Percentiles rank a stretch among this genome's conserved stretches.
phyloP scores from a whole-genome alignment of 345 rosid species.

The Lepidium aucheri region DNA sequence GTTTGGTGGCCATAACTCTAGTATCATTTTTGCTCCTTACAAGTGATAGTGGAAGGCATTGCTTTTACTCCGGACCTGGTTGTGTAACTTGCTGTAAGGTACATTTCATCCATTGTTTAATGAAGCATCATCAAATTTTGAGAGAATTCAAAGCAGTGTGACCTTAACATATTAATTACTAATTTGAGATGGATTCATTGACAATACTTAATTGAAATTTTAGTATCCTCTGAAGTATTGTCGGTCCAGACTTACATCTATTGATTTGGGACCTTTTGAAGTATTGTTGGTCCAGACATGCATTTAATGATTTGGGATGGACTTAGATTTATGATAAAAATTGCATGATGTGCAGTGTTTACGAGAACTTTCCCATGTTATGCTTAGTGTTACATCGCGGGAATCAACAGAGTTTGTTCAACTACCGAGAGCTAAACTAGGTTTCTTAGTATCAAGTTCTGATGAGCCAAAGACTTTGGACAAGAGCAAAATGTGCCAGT shows the following conservation, averaged over 20 bases:
- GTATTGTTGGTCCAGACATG: neutral
- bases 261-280: neutral
- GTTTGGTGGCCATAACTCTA: slow-evolving; percentile 97
- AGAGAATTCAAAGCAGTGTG: neutral
- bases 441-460: slow-evolving; percentile 18
- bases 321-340: neutral
- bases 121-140: neutral
- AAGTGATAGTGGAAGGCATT: slow-evolving; percentile 29
- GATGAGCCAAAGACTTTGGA: slow-evolving; percentile 10
- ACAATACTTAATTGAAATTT: neutral
- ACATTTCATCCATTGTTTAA: slow-evolving; percentile 4
- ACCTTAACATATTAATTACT: neutral
- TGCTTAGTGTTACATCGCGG: slow-evolving; percentile 2
- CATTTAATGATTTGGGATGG: neutral
- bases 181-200: neutral
- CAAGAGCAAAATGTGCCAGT: slow-evolving; percentile 7
- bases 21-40: slow-evolving; percentile 88
- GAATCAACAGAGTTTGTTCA: slow-evolving; percentile 18
- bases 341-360: slow-evolving; percentile 18
- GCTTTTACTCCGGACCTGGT: slow-evolving; percentile 13
- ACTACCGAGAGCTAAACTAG: slow-evolving; percentile 13
- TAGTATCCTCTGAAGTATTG: neutral
- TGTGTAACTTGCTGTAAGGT: slow-evolving; percentile 32
- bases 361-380: slow-evolving; percentile 25
- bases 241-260: neutral